Evolutionary conservation across 768 basidiomycete genomes (phyloP).

Genomic region (Dioszegia hungarica): DNA sequence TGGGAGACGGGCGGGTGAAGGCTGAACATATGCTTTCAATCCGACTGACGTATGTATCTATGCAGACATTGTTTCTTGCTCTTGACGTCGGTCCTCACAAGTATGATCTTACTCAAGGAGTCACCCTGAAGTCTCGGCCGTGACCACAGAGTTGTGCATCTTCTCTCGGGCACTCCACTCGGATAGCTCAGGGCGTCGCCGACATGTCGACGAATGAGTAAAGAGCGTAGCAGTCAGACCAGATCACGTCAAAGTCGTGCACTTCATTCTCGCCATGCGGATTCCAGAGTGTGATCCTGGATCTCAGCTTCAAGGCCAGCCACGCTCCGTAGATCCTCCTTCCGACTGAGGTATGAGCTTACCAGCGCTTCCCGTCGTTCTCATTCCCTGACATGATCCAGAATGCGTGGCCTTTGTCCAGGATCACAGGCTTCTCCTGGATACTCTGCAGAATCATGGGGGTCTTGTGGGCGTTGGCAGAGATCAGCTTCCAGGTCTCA

Average conservation of each 20-base stretch:
- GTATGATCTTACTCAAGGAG: no score
- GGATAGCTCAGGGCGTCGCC: neutral
- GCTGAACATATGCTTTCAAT: no score
- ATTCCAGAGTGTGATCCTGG: constrained; percentile 1
- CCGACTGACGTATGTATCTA: no score
- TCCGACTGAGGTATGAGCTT: neutral
- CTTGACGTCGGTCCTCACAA: no score
- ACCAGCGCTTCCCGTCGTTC: neutral
- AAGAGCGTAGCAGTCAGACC: neutral
- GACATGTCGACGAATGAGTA: neutral
- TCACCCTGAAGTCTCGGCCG: no score
- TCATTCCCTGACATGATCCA: neutral
- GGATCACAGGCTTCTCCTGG: neutral
- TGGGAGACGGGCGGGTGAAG: no score
- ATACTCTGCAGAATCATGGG: constrained; percentile 3
- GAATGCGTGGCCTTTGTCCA: neutral
- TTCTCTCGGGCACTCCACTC: no score
- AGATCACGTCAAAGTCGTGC: neutral
- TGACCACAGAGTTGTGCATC: no score
- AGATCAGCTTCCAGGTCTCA: neutral
- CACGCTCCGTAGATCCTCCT: no score
- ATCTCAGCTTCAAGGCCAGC: neutral
- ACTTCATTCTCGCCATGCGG: constrained; percentile 5
- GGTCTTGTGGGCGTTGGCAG: neutral
- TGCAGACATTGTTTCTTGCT: no score